phyloP scores from a whole-genome alignment of 345 rosid genomes.

The Euphorbia tirucalli region DNA sequence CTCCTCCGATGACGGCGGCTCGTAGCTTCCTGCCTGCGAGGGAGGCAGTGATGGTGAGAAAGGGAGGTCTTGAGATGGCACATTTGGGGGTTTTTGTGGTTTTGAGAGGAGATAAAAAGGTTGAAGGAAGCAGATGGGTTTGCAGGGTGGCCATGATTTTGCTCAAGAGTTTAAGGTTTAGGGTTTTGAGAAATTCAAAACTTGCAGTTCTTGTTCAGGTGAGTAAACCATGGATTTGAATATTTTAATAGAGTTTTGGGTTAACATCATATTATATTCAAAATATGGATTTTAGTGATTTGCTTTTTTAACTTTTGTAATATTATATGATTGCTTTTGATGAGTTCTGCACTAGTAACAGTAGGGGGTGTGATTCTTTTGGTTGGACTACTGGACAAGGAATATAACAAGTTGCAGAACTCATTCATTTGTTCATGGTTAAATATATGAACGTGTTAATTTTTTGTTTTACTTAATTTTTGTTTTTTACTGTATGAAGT shows the following conservation, averaged over 20 bases:
- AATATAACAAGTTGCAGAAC: not conserved
- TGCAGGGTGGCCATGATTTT: not conserved
- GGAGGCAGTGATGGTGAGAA: conserved; percentile 26
- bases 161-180: not conserved
- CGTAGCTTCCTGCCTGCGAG: conserved; percentile 48
- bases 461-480: not conserved
- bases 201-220: not conserved
- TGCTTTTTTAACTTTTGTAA: not conserved
- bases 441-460: too few relatives aligned
- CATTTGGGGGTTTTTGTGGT: not conserved
- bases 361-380: not conserved
- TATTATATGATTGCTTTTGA: not conserved
- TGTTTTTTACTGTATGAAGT: too few relatives aligned
- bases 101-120: conserved; percentile 18
- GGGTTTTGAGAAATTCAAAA: not conserved
- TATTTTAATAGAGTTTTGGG: not conserved
- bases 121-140: not conserved
- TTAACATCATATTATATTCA: not conserved
- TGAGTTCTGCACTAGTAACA: not conserved
- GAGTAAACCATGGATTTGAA: not conserved
- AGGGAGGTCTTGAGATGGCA: not conserved
- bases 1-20: conserved; percentile 59
- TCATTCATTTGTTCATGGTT: not conserved
- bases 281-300: not conserved
- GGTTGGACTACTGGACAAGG: not conserved